phyloP scores from a whole-genome alignment of 2,329 filamentous ascomycete species.

The Hypomyces rosellus region DNA sequence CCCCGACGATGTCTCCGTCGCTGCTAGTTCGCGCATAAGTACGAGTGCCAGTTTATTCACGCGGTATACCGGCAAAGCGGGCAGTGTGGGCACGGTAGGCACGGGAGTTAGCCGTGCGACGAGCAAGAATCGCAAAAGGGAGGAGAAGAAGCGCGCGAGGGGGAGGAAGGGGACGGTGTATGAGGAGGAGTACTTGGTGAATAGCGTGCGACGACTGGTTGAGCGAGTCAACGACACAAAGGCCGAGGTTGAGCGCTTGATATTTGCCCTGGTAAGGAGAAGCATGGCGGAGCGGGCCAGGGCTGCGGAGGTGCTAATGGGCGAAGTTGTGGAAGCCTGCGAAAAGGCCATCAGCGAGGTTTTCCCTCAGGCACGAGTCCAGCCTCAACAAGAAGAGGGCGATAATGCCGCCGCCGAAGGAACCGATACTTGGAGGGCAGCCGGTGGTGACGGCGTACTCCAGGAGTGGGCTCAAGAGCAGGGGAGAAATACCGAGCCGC shows the following conservation, averaged over 20 bases:
- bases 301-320: constrained; percentile 67
- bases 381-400: constrained; percentile 11
- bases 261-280: constrained; percentile 70
- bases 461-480: constrained; percentile 43
- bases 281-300: constrained; percentile 83
- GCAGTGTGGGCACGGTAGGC: constrained; percentile 59
- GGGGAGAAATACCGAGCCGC: constrained; percentile 40
- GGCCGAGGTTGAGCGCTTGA: constrained; percentile 65
- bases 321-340: constrained; percentile 68
- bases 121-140: constrained; percentile 77
- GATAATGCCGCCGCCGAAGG: constrained; percentile 11
- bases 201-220: constrained; percentile 74
- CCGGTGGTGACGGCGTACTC: constrained; percentile 47
- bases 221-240: constrained; percentile 71
- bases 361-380: constrained; percentile 36
- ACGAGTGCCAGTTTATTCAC: constrained; percentile 90
- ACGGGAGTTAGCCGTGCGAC: constrained; percentile 73
- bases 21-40: constrained; percentile 70
- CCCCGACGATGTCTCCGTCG: constrained; percentile 88
- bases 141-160: constrained; percentile 90
- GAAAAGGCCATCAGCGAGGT: constrained; percentile 62
- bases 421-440: constrained; percentile 25
- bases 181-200: constrained; percentile 94
- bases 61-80: constrained; percentile 70
- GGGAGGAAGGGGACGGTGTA: constrained; percentile 97